These are phyloP conservation scores for Arthroderma uncinatum DNA, from an alignment of 2,329 filamentous ascomycete species.

Conservation along the genomic window DNA sequence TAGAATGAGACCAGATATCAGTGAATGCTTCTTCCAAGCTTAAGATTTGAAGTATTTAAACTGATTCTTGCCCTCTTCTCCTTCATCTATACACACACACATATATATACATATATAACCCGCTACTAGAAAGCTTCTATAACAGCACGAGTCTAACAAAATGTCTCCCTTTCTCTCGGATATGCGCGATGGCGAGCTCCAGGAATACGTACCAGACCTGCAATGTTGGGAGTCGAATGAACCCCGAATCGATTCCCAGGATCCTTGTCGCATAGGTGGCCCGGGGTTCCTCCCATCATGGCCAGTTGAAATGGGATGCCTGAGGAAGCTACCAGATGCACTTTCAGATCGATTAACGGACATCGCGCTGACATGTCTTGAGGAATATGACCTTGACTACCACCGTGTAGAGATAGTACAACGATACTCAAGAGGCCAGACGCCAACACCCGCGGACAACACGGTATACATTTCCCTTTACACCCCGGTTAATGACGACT, in stretches of 20 bases:
- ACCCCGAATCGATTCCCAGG: neutral
- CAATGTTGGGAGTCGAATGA: neutral
- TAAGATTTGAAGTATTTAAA: no score
- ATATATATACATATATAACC: no score
- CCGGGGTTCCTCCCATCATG: constrained; percentile 3
- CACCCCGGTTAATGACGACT: neutral
- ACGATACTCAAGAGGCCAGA: neutral
- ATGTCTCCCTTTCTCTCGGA: no score
- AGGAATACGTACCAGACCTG: no score
- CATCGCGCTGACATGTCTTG: neutral
- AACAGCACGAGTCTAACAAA: no score
- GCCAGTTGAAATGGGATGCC: neutral
- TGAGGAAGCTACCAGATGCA: neutral
- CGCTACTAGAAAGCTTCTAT: no score
- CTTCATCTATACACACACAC: no score
- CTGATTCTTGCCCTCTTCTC: no score
- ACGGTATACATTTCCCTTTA: constrained; percentile 2
- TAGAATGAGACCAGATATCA: no score
- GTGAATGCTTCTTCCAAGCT: no score
- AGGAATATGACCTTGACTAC: neutral
- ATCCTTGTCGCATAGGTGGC: constrained; percentile 1
- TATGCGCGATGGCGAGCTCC: no score
- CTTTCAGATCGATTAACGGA: neutral
- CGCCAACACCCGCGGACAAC: neutral
- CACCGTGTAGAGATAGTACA: neutral